These are phyloP conservation scores for Trametes pubescens DNA, from an alignment of 1,284 basidiomycete genomes.

Conservation along the genomic window DNA sequence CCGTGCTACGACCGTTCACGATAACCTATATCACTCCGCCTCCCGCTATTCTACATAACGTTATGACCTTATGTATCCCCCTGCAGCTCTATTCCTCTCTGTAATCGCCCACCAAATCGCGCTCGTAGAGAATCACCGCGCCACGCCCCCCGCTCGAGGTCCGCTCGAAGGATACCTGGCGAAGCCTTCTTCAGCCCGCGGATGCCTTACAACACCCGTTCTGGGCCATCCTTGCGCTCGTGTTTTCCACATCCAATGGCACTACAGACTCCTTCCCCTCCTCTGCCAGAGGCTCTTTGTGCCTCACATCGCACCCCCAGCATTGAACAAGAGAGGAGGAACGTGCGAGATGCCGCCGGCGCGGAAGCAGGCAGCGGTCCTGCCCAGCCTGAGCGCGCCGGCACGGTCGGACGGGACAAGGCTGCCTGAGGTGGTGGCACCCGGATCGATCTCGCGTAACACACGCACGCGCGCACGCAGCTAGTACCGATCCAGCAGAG, in stretches of 20 bases:
- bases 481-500: slow-evolving; percentile 10
- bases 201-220: not conserved
- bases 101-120: not conserved
- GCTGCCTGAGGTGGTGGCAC: too few relatives aligned
- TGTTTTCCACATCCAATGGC: too few relatives aligned
- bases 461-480: not conserved
- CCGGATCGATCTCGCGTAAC: slow-evolving; percentile 21
- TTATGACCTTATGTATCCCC: not conserved
- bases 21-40: not conserved
- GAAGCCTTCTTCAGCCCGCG: not conserved
- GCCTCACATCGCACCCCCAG: too few relatives aligned
- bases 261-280: too few relatives aligned
- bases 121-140: not conserved
- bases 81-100: slow-evolving; percentile 1
- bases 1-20: not conserved
- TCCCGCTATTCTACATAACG: not conserved
- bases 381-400: not conserved
- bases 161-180: slow-evolving; percentile 36
- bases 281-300: too few relatives aligned
- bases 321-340: not conserved
- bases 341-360: slow-evolving; percentile 3
- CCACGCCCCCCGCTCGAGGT: slow-evolving; percentile 20
- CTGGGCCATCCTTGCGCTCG: not conserved
- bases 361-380: not conserved
- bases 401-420: not conserved